phyloP scores from a whole-genome alignment of 2,329 filamentous ascomycete genomes.

The Neocatenulostroma microsporum region DNA sequence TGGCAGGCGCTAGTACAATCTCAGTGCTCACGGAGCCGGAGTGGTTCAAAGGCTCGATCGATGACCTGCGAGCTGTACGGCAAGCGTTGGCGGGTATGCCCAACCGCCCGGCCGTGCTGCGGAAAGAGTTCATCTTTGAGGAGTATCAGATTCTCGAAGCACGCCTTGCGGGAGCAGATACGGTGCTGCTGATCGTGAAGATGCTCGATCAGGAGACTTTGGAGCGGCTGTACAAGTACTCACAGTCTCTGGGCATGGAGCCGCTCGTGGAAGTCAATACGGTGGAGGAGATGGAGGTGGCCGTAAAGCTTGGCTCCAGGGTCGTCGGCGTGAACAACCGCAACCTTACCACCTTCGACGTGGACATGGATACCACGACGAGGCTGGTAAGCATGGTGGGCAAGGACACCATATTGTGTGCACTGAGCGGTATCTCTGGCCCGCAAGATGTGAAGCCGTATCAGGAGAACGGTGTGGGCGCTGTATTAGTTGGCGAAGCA shows the following conservation, averaged over 20 bases:
- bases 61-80: slow-evolving; percentile 80
- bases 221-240: slow-evolving; percentile 77
- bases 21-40: slow-evolving; percentile 97
- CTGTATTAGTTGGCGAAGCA: slow-evolving; percentile 88
- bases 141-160: slow-evolving; percentile 98
- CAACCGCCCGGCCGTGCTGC: slow-evolving; percentile 80
- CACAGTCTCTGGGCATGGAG: slow-evolving; percentile 87
- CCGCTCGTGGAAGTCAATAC: slow-evolving; percentile 96
- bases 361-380: slow-evolving; percentile 69
- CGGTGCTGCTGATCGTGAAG: slow-evolving; percentile 92
- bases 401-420: slow-evolving; percentile 79
- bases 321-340: slow-evolving; percentile 98
- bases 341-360: slow-evolving; percentile 92
- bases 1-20: slow-evolving; percentile 91
- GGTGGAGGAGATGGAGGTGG: slow-evolving; percentile 81
- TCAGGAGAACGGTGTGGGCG: slow-evolving; percentile 80
- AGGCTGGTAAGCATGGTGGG: slow-evolving; percentile 81
- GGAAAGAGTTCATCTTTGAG: slow-evolving; percentile 97
- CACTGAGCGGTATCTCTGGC: slow-evolving; percentile 86
- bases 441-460: slow-evolving; percentile 83
- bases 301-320: slow-evolving; percentile 76
- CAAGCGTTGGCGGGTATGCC: slow-evolving; percentile 85
- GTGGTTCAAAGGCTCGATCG: slow-evolving; percentile 98
- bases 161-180: slow-evolving; percentile 85
- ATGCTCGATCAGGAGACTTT: slow-evolving; percentile 78